Conservation (phyloP, 148 eudicot species). For the Rhododendron vialii region DNA sequence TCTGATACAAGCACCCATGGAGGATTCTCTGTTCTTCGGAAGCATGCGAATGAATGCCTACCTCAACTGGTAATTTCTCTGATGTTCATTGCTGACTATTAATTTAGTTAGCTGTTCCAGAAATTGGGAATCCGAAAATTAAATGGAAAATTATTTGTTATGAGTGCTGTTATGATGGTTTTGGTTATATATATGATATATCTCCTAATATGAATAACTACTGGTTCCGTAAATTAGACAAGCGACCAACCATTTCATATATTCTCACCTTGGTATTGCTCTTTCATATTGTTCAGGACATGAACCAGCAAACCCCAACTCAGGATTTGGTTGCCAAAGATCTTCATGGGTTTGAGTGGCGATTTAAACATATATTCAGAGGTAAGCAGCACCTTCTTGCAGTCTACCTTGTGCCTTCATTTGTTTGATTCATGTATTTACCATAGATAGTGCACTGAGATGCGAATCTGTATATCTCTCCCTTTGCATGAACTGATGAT, state of each 20-base stretch:
- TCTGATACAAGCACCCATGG: conserved; percentile 98
- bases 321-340: conserved; percentile 85
- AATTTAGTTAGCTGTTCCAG: background rate
- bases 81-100: conserved; percentile 2
- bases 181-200: background rate
- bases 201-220: too few species aligned
- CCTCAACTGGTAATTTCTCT: conserved; percentile 65
- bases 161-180: background rate
- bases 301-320: conserved; percentile 69
- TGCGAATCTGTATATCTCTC: background rate
- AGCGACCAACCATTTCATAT: background rate
- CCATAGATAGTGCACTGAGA: background rate
- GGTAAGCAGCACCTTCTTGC: conserved; percentile 33
- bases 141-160: background rate
- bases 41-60: conserved; percentile 86
- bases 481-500: background rate
- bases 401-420: background rate
- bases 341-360: conserved; percentile 91
- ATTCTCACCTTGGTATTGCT: conserved; percentile 2
- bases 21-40: conserved; percentile 91
- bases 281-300: conserved; percentile 44
- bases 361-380: conserved; percentile 82
- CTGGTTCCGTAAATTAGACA: background rate
- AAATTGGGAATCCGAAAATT: background rate
- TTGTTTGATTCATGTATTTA: background rate